A percentile compares a stretch with the other conserved stretches of the same genome.
Conservation (phyloP, 1,284 basidiomycete genomes). For the Cutaneotrichosporon cyanovorans region DNA sequence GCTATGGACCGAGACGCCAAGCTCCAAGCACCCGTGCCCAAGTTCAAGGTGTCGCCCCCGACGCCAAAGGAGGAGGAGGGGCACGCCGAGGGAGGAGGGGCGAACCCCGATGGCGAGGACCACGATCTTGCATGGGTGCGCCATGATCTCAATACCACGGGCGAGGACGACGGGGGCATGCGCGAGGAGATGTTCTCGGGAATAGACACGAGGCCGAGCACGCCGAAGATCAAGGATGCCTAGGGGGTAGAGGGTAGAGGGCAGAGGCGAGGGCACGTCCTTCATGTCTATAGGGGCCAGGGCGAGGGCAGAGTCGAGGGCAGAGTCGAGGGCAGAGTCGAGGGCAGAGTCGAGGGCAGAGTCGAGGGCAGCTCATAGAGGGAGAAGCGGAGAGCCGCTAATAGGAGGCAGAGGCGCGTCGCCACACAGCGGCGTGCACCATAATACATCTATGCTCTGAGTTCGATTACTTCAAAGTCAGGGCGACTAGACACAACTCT, state of each 20-base stretch:
- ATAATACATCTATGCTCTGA: too few species aligned
- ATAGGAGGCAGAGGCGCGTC: too few species aligned
- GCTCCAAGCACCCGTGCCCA: conserved; percentile 3
- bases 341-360: too few species aligned
- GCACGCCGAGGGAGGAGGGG: background rate
- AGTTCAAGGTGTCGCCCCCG: conserved; percentile 26
- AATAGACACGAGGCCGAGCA: conserved; percentile 5
- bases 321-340: too few species aligned
- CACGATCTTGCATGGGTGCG: conserved; percentile 15
- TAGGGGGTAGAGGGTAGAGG: background rate
- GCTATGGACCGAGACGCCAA: background rate
- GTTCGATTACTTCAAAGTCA: too few species aligned
- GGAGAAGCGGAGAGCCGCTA: too few species aligned
- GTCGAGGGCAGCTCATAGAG: too few species aligned
- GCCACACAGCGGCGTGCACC: too few species aligned
- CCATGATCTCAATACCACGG: conserved; percentile 11
- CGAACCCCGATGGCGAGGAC: conserved; percentile 10
- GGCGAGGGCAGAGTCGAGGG: too few species aligned
- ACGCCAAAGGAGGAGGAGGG: conserved; percentile 13
- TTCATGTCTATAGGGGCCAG: too few species aligned
- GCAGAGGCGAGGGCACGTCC: too few species aligned
- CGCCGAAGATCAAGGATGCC: conserved; percentile 3
- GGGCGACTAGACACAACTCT: too few species aligned
- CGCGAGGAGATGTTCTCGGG: conserved; percentile 7
- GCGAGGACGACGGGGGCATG: conserved; percentile 6